phyloP scores from a whole-genome alignment of 1,139 yeast species.

The Hyphopichia burtonii region DNA sequence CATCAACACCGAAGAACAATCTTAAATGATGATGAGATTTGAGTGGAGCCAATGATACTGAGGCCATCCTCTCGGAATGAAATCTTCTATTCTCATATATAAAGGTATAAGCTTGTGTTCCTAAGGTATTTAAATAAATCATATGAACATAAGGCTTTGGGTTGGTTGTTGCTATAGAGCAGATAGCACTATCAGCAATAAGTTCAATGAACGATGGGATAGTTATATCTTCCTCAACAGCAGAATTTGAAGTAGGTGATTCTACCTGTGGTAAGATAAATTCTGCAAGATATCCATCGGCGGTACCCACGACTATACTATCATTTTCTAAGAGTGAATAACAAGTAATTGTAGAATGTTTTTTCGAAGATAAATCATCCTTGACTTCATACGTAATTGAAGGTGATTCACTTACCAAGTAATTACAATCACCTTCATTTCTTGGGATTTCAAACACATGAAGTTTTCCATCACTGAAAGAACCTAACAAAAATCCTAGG shows the following conservation, averaged over 20 bases:
- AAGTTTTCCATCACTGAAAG: slow-evolving; percentile 62
- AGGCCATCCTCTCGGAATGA: slow-evolving; percentile 19
- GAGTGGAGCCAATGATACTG: slow-evolving; percentile 22
- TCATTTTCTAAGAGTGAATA: slow-evolving; percentile 55
- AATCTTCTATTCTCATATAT: slow-evolving; percentile 43
- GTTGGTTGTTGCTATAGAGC: slow-evolving; percentile 40
- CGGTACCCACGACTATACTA: slow-evolving; percentile 58
- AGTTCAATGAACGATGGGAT: slow-evolving; percentile 51
- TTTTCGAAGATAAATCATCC: slow-evolving; percentile 8
- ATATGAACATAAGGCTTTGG: slow-evolving; percentile 26
- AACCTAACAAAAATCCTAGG: slow-evolving; percentile 51
- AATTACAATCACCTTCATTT: slow-evolving; percentile 10
- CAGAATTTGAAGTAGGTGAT: not conserved
- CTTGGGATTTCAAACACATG: slow-evolving; percentile 42
- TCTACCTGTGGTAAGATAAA: slow-evolving; percentile 38
- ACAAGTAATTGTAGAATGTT: slow-evolving; percentile 40
- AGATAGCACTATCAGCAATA: slow-evolving; percentile 51
- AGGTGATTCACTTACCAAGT: slow-evolving; percentile 9
- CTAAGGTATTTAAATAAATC: slow-evolving; percentile 45
- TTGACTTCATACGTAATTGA: slow-evolving; percentile 28
- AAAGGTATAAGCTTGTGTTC: slow-evolving; percentile 44
- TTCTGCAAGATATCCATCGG: slow-evolving; percentile 68
- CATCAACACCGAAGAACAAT: slow-evolving; percentile 23
- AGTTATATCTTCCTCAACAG: slow-evolving; percentile 12
- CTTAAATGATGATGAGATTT: slow-evolving; percentile 25